Conservation (phyloP, 345 rosid genomes). For the Limnanthes douglasii region DNA sequence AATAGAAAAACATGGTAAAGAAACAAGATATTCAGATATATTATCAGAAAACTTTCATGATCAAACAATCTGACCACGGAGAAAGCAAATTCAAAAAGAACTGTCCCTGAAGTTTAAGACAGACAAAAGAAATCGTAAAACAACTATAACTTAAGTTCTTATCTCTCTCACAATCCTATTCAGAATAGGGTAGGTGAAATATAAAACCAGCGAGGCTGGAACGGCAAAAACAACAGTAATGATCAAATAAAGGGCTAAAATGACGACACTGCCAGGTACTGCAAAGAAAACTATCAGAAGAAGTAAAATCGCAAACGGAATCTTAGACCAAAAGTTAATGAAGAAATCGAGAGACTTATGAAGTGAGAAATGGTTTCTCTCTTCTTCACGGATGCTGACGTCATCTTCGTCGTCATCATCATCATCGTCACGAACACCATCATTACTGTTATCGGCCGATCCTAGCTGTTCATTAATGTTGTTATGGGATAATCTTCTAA, state of each 20-base stretch:
- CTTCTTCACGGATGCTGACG: constrained; percentile 17
- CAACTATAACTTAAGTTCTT: constrained; percentile 25
- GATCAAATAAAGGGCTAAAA: constrained; percentile 37
- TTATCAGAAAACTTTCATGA: too few species aligned
- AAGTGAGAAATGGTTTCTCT: constrained; percentile 26
- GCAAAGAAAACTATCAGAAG: constrained; percentile 34
- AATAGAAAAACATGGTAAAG: too few species aligned
- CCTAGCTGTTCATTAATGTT: constrained; percentile 5
- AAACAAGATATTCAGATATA: too few species aligned
- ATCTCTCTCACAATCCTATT: constrained; percentile 63
- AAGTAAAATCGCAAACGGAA: constrained; percentile 34
- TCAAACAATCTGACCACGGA: too few species aligned
- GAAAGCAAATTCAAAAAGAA: too few species aligned
- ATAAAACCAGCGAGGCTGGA: constrained; percentile 38
- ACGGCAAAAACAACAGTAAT: constrained; percentile 38
- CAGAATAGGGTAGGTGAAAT: constrained; percentile 42
- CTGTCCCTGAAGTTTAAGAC: too few species aligned
- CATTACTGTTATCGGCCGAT: constrained; percentile 9
- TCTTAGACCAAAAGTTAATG: constrained; percentile 35
- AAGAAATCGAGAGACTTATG: constrained; percentile 40
- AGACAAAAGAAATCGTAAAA: too few species aligned
- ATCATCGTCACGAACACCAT: constrained; percentile 5
- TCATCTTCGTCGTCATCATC: constrained; percentile 6
- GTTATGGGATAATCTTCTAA: constrained; percentile 15
- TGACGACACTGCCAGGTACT: constrained; percentile 43